Conservation (phyloP, 495 filamentous ascomycete species). For the Aspergillus incahuasiensis region DNA sequence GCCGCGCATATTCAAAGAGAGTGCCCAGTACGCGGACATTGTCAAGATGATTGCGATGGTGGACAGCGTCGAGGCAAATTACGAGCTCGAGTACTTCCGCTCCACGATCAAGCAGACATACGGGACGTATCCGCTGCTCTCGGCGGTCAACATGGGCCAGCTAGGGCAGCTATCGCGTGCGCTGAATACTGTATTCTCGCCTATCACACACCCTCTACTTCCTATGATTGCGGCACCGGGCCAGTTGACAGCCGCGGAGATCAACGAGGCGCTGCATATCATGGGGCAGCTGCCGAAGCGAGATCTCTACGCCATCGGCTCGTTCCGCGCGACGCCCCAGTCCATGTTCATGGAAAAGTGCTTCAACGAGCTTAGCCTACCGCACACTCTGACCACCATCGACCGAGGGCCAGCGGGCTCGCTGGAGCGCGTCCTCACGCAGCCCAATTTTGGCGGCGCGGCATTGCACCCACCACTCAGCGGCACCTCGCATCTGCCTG, state of each 20-base stretch:
- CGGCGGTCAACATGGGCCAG: constrained; percentile 82
- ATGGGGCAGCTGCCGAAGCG: constrained; percentile 77
- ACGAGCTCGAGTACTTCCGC: constrained; percentile 82
- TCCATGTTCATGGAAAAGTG: constrained; percentile 85
- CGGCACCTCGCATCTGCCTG: constrained; percentile 50
- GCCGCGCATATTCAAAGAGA: constrained; percentile 62
- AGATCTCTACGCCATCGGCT: constrained; percentile 74
- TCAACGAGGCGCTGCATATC: constrained; percentile 70
- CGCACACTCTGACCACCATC: constrained; percentile 71
- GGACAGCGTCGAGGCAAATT: constrained; percentile 73
- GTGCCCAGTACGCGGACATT: constrained; percentile 70
- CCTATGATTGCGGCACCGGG: constrained; percentile 82
- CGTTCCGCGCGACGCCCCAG: constrained; percentile 63
- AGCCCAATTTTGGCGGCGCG: constrained; percentile 72
- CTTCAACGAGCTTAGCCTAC: constrained; percentile 81
- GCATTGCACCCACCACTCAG: constrained; percentile 67
- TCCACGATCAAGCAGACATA: constrained; percentile 65
- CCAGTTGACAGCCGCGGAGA: constrained; percentile 77
- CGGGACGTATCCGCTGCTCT: constrained; percentile 61
- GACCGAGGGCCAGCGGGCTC: constrained; percentile 62
- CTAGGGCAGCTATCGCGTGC: constrained; percentile 75
- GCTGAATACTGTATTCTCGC: constrained; percentile 77
- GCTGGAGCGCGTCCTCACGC: constrained; percentile 60
- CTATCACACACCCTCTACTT: constrained; percentile 77
- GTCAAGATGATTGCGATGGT: constrained; percentile 87